Conservation (phyloP, 805 yeast species). For the Candida alai region DNA sequence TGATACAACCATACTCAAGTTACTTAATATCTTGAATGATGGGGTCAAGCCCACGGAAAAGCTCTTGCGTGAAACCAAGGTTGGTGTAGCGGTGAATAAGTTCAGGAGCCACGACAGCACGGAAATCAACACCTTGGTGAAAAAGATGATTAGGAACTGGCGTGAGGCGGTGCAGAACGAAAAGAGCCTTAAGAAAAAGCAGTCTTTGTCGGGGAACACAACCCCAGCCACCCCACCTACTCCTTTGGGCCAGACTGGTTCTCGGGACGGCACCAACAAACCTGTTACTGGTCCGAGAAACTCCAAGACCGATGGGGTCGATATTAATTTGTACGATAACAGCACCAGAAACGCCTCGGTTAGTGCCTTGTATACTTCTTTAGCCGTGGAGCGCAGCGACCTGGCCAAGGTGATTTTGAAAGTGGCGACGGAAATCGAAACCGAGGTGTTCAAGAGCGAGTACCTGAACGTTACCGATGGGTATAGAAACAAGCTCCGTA, state of each 20-base stretch:
- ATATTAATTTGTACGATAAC: constrained; percentile 65
- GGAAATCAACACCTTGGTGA: constrained; percentile 70
- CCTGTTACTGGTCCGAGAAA: constrained; percentile 58
- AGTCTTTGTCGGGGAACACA: constrained; percentile 8
- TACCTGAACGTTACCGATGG: constrained; percentile 52
- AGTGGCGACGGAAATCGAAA: constrained; percentile 69
- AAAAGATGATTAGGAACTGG: constrained; percentile 82
- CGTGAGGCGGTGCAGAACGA: constrained; percentile 79
- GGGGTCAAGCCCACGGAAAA: constrained; percentile 83
- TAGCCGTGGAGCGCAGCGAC: constrained; percentile 74
- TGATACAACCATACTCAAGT: constrained; percentile 57
- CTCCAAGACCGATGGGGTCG: constrained; percentile 77
- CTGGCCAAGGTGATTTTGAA: constrained; percentile 55
- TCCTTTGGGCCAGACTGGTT: constrained; percentile 4
- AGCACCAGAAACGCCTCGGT: constrained; percentile 81
- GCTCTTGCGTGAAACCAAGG: constrained; percentile 85
- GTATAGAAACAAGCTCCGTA: constrained; percentile 80
- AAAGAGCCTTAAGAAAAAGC: constrained; percentile 40
- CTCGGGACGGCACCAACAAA: constrained; percentile 19
- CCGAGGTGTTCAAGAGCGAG: constrained; percentile 60
- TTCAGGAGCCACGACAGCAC: constrained; percentile 63
- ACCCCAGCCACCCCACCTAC: constrained; percentile 10
- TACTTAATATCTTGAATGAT: constrained; percentile 60
- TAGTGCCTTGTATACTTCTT: constrained; percentile 80
- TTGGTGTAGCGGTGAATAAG: constrained; percentile 95